Percentiles rank a stretch among this genome's conserved stretches.
Evolutionary conservation across 768 basidiomycete genomes (phyloP).

Genomic region (Lactarius evosmus): DNA sequence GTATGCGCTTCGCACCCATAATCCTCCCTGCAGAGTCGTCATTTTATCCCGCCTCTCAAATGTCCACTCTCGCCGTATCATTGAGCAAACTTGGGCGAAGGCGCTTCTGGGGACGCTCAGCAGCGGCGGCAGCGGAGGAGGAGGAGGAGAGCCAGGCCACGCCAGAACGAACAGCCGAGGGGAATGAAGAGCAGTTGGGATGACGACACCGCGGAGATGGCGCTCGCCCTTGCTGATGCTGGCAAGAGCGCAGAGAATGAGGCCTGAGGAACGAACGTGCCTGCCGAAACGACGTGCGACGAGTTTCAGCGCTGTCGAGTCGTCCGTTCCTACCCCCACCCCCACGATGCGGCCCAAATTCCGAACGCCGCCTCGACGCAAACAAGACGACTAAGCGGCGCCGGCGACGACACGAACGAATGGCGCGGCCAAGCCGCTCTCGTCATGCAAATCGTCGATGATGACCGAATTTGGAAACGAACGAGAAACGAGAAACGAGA

Average conservation of each 20-base stretch:
- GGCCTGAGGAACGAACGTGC: background rate
- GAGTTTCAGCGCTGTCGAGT: background rate
- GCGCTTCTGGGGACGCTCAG: too few relatives aligned
- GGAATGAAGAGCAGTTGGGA: conserved; percentile 9
- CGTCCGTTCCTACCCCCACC: background rate
- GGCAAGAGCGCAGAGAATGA: background rate
- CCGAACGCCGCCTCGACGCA: background rate
- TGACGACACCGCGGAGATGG: conserved; percentile 1
- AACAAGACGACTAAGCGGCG: background rate
- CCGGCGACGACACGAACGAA: background rate
- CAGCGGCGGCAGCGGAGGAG: too few relatives aligned
- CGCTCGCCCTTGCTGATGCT: background rate
- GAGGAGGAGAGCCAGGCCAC: conserved; percentile 15
- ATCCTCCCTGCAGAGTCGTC: background rate
- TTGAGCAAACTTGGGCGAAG: conserved; percentile 10
- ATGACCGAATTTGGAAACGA: conserved; percentile 47
- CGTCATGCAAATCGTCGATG: background rate
- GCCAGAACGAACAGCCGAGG: background rate
- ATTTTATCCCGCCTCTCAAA: conserved; percentile 16
- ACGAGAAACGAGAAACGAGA: too few relatives aligned
- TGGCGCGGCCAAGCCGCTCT: background rate
- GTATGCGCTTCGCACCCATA: too few relatives aligned
- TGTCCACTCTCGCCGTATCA: conserved; percentile 15
- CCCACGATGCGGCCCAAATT: background rate
- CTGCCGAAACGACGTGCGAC: conserved; percentile 12